Evolutionary conservation across 129 eudicot species (phyloP), one percentile per base, ranked within the genome.

Genomic region (Helianthus tuberosus): DNA sequence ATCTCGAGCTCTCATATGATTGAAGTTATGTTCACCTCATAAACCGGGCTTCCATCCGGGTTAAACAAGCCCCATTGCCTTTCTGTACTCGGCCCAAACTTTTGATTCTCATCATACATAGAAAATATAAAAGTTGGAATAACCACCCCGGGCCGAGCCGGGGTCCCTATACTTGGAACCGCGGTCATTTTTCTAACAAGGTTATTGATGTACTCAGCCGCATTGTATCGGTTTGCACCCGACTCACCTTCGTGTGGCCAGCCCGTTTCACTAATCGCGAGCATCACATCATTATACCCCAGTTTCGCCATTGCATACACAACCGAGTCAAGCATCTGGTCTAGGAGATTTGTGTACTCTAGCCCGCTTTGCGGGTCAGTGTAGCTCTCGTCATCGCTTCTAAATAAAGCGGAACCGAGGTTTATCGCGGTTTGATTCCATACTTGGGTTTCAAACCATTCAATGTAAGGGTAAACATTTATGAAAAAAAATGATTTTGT

Each of bases 311-410:
- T 89, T 5, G 96, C 98, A 17, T 85, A 92, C 7, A 77, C 64
- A 6, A 87, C 89, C 4, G 98, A 89, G 60, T 92, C 98, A 2
- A 92, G 84, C 98, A 92, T 92, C 10, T 92, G 98, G 57, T 92
- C 98, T 6, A 92, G 79, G 51, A 89, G 85, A 64, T 89, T 85
- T 0, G 82, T 84, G 87, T 92, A 92, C 3, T 53, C 66, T 36
- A 87, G 68, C 16, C 91, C 84, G 35, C 66, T 89, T 0, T 43
- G 41, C 2, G 89, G 91, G 57, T 92, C 98, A 9, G 69, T 66
- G 54, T 83, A 87, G 1, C 79, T 64, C 49, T 32, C 52, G 0
- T 81, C 76, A 23, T 71, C 87, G 25, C 27, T 62, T 75, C 48
- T 72, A 11, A 87, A 72, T 60, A 90, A 77, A 9, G 96, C 96